phyloP scores from a whole-genome alignment of 1,284 basidiomycete species.

The Takashimella koratensis region DNA sequence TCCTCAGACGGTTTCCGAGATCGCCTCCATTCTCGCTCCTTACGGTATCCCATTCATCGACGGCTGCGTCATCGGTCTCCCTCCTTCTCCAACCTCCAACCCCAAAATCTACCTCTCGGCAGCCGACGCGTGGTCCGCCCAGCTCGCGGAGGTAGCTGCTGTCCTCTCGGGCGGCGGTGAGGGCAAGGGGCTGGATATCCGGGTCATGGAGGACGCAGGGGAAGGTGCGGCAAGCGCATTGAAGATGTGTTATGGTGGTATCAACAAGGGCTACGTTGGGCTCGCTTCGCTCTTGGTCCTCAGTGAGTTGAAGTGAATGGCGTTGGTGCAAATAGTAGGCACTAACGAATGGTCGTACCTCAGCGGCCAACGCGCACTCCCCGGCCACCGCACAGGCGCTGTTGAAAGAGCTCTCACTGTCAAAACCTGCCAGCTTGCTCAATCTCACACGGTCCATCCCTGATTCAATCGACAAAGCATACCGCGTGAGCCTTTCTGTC shows the following conservation, averaged over 20 bases:
- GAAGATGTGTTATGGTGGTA: constrained; percentile 23
- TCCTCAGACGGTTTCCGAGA: constrained; percentile 6
- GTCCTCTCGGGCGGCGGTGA: constrained; percentile 6
- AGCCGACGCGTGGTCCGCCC: background rate
- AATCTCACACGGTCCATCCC: constrained; percentile 5
- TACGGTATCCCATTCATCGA: constrained; percentile 12
- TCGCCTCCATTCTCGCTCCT: constrained; percentile 4
- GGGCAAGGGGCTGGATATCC: constrained; percentile 7
- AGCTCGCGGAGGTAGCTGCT: constrained; percentile 1
- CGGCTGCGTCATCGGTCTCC: constrained; percentile 17
- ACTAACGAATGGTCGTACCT: too few relatives aligned
- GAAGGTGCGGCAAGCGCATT: constrained; percentile 20
- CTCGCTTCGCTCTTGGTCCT: constrained; percentile 12
- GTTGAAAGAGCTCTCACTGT: constrained; percentile 9
- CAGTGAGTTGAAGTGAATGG: constrained; percentile 7
- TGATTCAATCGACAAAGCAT: constrained; percentile 17
- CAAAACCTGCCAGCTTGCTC: constrained; percentile 4
- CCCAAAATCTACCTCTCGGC: constrained; percentile 18
- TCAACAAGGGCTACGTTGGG: constrained; percentile 16
- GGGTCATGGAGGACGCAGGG: constrained; percentile 9
- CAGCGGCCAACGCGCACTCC: constrained; percentile 21
- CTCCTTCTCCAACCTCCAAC: constrained; percentile 2
- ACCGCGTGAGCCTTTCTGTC: constrained; percentile 12
- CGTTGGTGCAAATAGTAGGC: too few relatives aligned
- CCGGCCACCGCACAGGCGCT: constrained; percentile 15